phyloP scores from a whole-genome alignment of 2,329 filamentous ascomycete species.

The Dactylellina cionopaga region DNA sequence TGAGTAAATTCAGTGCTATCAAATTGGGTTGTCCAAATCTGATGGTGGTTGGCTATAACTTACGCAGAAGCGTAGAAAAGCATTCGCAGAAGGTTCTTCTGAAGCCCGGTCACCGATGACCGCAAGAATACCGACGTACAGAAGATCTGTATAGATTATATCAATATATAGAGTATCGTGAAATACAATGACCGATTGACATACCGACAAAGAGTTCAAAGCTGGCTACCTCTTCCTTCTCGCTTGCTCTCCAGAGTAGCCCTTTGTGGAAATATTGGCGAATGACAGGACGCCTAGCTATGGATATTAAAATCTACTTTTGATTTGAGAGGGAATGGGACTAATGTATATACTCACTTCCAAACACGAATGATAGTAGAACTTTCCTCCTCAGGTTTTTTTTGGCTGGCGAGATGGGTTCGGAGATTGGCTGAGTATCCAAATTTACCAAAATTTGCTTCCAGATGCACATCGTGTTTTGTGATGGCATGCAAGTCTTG shows the following conservation, averaged over 20 bases:
- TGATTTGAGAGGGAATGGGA: constrained; percentile 49
- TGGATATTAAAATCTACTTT: constrained; percentile 61
- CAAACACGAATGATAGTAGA: constrained; percentile 34
- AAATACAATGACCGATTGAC: too few species aligned
- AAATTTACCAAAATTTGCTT: constrained; percentile 72
- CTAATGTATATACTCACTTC: constrained; percentile 17
- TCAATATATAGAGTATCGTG: not conserved
- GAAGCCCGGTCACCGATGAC: constrained; percentile 71
- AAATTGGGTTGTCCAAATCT: not conserved
- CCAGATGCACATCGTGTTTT: constrained; percentile 62
- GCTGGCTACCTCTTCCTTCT: constrained; percentile 70
- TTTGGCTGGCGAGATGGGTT: constrained; percentile 61
- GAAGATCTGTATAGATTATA: constrained; percentile 20
- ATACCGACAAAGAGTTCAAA: constrained; percentile 74
- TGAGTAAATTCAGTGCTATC: not conserved
- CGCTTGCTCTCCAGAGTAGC: constrained; percentile 70
- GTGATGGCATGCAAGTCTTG: constrained; percentile 32
- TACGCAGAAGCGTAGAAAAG: constrained; percentile 68
- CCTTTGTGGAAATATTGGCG: constrained; percentile 75
- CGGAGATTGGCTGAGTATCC: constrained; percentile 71
- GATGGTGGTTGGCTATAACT: not conserved
- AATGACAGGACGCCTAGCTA: constrained; percentile 69
- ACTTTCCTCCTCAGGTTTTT: constrained; percentile 52
- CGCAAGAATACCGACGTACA: constrained; percentile 70
- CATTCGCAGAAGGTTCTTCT: constrained; percentile 67